Evolutionary conservation across 495 filamentous ascomycete genomes (phyloP).

Genomic region (Penicillium turbatum): DNA sequence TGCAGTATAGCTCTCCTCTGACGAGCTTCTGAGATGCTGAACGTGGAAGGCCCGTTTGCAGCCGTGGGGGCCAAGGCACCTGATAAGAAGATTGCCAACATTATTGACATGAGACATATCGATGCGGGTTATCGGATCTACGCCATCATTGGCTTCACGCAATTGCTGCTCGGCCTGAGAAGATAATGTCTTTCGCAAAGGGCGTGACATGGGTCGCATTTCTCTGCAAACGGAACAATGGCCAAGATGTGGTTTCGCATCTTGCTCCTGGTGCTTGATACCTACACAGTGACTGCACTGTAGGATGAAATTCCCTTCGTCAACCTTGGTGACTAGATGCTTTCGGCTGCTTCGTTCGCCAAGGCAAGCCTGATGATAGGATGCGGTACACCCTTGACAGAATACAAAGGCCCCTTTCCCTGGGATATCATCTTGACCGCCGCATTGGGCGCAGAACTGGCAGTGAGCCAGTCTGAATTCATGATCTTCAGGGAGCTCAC

Average conservation of each 20-base stretch:
- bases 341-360: constrained; percentile 68
- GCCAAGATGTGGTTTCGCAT: constrained; percentile 61
- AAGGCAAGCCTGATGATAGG: constrained; percentile 80
- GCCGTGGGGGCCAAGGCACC: constrained; percentile 49
- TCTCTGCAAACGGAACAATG: constrained; percentile 64
- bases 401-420: constrained; percentile 64
- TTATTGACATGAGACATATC: constrained; percentile 66
- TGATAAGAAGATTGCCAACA: constrained; percentile 69
- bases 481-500: constrained; percentile 47
- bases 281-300: constrained; percentile 87
- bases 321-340: constrained; percentile 92
- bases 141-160: constrained; percentile 68
- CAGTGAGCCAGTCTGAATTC: constrained; percentile 65
- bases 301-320: constrained; percentile 69
- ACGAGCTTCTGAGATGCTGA: constrained; percentile 56
- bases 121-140: constrained; percentile 68
- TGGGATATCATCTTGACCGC: constrained; percentile 43
- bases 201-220: constrained; percentile 55
- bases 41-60: constrained; percentile 83
- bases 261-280: constrained; percentile 59
- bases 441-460: constrained; percentile 70
- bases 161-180: constrained; percentile 77
- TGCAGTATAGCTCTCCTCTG: constrained; percentile 34
- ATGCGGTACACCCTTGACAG: constrained; percentile 85
- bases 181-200: constrained; percentile 67